Percentiles rank a stretch among this genome's conserved stretches.
Evolutionary conservation across 179 eudicot species (phyloP).

Genomic region (Silene noctiflora): DNA sequence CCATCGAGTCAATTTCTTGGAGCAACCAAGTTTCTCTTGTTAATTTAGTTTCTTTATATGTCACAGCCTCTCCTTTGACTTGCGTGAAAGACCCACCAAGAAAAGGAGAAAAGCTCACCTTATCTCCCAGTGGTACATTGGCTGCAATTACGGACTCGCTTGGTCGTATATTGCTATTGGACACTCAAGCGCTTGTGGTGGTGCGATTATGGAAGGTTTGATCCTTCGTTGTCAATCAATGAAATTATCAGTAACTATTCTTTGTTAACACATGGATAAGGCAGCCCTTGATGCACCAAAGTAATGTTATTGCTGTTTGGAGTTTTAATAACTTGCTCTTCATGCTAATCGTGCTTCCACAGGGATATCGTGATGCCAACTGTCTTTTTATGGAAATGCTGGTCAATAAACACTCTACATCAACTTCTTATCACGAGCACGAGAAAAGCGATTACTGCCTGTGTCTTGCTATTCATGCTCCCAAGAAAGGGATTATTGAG

Average conservation of each 20-base stretch:
- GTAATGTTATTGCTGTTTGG: background rate
- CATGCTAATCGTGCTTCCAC: slow-evolving; percentile 17
- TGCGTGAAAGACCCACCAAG: slow-evolving; percentile 92
- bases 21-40: background rate
- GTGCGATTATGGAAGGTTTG: slow-evolving; percentile 94
- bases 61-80: slow-evolving; percentile 82
- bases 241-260: background rate
- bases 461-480: slow-evolving; percentile 93
- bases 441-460: slow-evolving; percentile 81
- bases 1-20: background rate
- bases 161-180: slow-evolving; percentile 87
- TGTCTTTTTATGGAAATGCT: slow-evolving; percentile 95
- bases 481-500: slow-evolving; percentile 92
- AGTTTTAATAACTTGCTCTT: background rate
- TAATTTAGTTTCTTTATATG: slow-evolving; percentile 20
- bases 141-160: slow-evolving; percentile 99
- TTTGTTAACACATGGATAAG: too few relatives aligned
- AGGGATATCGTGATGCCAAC: slow-evolving; percentile 96
- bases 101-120: slow-evolving; percentile 91
- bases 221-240: background rate
- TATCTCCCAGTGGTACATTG: slow-evolving; percentile 97
- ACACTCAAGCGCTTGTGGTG: slow-evolving; percentile 90
- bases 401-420: slow-evolving; percentile 46
- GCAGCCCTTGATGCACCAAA: background rate
- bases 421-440: slow-evolving; percentile 43